Percentiles rank a stretch among this genome's conserved stretches.
These are phyloP conservation scores for Tetraselmis chui DNA, from an alignment of 139 green algal species.

Conservation along the genomic window DNA sequence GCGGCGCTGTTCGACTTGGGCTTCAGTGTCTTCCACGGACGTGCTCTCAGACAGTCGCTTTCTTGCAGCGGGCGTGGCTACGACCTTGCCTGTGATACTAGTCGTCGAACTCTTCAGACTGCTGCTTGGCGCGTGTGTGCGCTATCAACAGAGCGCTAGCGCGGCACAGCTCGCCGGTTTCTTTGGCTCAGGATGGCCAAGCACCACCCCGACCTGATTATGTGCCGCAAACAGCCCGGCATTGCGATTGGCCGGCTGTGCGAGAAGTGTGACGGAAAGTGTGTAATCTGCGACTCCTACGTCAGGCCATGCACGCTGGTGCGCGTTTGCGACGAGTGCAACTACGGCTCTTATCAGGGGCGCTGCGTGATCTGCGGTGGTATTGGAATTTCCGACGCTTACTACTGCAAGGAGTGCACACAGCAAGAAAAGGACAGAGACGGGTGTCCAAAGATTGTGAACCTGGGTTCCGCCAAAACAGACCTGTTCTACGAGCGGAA, in stretches of 20 bases:
- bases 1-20: too few species aligned
- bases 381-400: slow-evolving; percentile 91
- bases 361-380: slow-evolving; percentile 96
- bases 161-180: too few species aligned
- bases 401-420: slow-evolving; percentile 99
- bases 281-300: slow-evolving; percentile 94
- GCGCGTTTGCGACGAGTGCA: slow-evolving; percentile 97
- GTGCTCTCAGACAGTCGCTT: too few species aligned
- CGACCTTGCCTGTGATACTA: too few species aligned
- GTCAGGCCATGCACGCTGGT: slow-evolving; percentile 94
- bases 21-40: too few species aligned
- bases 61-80: too few species aligned
- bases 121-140: too few species aligned
- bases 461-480: slow-evolving; percentile 90
- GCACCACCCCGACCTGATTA: slow-evolving; percentile 91
- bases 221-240: slow-evolving; percentile 96
- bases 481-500: slow-evolving; percentile 67
- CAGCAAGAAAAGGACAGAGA: slow-evolving; percentile 96
- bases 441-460: slow-evolving; percentile 98
- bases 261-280: slow-evolving; percentile 97
- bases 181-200: slow-evolving; percentile 63
- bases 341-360: slow-evolving; percentile 92
- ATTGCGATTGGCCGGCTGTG: slow-evolving; percentile 93
- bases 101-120: too few species aligned
- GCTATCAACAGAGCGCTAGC: too few species aligned